phyloP scores from a whole-genome alignment of 2,329 filamentous ascomycete species.

The Calonectria montana region DNA sequence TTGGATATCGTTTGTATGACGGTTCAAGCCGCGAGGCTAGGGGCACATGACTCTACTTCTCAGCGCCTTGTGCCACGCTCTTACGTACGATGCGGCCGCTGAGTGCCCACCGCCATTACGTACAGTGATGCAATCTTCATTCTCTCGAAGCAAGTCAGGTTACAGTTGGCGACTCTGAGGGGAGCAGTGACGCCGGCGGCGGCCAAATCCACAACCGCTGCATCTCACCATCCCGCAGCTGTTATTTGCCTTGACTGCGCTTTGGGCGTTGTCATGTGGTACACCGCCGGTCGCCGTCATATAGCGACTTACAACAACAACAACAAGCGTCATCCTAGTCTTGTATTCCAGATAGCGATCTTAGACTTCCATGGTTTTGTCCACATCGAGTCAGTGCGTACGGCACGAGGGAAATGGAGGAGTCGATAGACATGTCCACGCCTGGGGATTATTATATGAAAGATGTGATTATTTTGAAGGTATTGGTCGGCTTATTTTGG shows the following conservation, averaged over 20 bases:
- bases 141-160: background rate
- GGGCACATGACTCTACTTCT: slow-evolving; percentile 17
- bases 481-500: background rate
- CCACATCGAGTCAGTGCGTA: background rate
- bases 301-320: background rate
- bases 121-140: slow-evolving; percentile 9
- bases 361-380: background rate
- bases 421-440: no score
- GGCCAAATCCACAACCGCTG: slow-evolving; percentile 6
- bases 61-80: slow-evolving; percentile 9
- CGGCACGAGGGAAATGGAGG: no score
- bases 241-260: background rate
- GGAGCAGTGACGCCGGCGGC: slow-evolving; percentile 8
- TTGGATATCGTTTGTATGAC: background rate
- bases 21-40: background rate
- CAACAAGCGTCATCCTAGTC: slow-evolving; percentile 18
- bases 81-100: slow-evolving; percentile 26
- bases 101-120: slow-evolving; percentile 22
- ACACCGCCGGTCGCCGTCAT: slow-evolving; percentile 8
- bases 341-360: background rate
- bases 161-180: background rate
- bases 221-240: slow-evolving; percentile 7
- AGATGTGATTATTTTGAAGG: no score
- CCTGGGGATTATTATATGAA: no score
- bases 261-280: background rate